These are phyloP conservation scores for Nothomitra cinnamomea DNA, from an alignment of 2,329 filamentous ascomycete genomes.

Conservation along the genomic window DNA sequence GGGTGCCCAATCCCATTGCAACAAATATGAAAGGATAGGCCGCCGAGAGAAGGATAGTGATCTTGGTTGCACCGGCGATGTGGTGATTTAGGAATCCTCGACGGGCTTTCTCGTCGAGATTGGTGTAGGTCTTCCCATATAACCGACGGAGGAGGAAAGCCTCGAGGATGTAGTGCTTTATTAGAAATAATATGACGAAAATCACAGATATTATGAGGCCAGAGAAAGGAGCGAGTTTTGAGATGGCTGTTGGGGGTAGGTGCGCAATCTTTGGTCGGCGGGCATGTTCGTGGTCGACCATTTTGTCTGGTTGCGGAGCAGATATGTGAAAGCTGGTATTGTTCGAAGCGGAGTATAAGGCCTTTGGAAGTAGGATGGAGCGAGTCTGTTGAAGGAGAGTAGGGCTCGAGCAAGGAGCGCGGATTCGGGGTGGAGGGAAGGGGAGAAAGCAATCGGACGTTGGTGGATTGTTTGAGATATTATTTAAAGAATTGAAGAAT, in stretches of 20 bases:
- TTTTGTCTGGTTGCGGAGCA: too few relatives aligned
- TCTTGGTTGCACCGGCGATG: slow-evolving; percentile 25
- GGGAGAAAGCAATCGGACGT: too few relatives aligned
- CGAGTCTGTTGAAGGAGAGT: too few relatives aligned
- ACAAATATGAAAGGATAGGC: slow-evolving; percentile 27
- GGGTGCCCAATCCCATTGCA: slow-evolving; percentile 18
- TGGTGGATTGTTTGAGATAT: too few relatives aligned
- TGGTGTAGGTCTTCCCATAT: slow-evolving; percentile 21
- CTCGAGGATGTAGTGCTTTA: slow-evolving; percentile 23
- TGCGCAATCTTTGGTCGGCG: background rate
- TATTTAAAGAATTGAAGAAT: too few relatives aligned
- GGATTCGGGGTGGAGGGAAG: too few relatives aligned
- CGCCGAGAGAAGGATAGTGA: slow-evolving; percentile 23
- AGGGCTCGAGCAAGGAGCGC: too few relatives aligned
- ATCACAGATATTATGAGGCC: slow-evolving; percentile 14
- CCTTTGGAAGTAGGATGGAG: too few relatives aligned
- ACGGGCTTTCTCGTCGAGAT: slow-evolving; percentile 20
- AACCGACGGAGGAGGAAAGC: slow-evolving; percentile 19
- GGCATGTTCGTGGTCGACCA: too few relatives aligned
- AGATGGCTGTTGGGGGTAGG: slow-evolving; percentile 7
- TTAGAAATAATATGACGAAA: slow-evolving; percentile 11
- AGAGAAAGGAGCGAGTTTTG: slow-evolving; percentile 12
- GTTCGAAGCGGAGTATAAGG: too few relatives aligned
- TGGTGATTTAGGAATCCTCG: slow-evolving; percentile 31
- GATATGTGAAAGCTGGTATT: too few relatives aligned